Evolutionary conservation across 2,329 filamentous ascomycete genomes (phyloP), one percentile per base, ranked within the genome.

Genomic region (Pestalotiopsis sp.): DNA sequence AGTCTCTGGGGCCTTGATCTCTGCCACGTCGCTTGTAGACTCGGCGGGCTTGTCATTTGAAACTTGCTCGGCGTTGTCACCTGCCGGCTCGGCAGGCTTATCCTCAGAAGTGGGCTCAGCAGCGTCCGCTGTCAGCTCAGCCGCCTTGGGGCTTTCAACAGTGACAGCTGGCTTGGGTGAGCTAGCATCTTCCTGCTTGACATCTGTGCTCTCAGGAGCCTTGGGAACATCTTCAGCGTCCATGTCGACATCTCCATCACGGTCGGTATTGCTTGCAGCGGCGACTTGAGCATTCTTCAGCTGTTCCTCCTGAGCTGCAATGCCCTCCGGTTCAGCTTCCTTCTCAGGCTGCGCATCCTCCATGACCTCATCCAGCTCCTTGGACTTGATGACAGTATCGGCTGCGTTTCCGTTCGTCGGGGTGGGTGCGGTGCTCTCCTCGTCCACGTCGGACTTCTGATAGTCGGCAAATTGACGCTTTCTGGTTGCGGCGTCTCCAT

Each of bases 161-260:
- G 52, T 38, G 41, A 5, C 23, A 1, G 3, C 57, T 13, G 14
- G 25, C 36, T 67, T 68, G 4, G 67, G 59, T 3, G 59, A 61
- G 12, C 27, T 41, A 11, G 27, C 64, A 5, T 84, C 82, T 56
- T 83, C 82, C 39, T 79, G 78, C 68, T 83, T 82, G 60, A 83
- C 69, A 9, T 75, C 73, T 1, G 71, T 17, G 9, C 23, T 64
- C 13, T 70, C 64, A 9, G 68, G 81, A 7, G 75, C 72, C n/a
- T 76, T 74, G 13, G 78, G 70, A 0, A 70, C 38, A 4, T 81
- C 71, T 58, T 83, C 84, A 2, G 77, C 20, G 4, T 62, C 79
- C 85, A 88, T 88, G 11, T 85, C 84, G 6, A 87, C 79, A 68
- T 87, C 85, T 2, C 76, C 77, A 38, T 88, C 85, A 4, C 82